Base-by-base conservation (phyloP, 768 basidiomycete genomes). In the Gymnopilus dilepis region DNA sequence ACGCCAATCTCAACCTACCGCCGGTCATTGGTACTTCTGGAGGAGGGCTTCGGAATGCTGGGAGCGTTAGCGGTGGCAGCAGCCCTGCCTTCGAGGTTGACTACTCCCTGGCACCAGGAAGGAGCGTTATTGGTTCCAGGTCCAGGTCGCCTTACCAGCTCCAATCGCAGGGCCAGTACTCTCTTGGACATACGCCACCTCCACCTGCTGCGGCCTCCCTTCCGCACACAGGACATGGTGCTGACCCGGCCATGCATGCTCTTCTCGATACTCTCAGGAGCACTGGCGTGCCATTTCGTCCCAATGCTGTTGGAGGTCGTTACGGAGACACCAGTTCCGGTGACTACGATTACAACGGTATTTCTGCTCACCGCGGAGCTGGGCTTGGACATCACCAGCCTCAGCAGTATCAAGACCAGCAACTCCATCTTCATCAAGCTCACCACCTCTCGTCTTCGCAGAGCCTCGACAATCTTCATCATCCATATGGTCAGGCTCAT, bases 211-310 rank as follows among this genome's bases (percentile, higher is more conserved):
- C 33, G 21, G n/a, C 28, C 17, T 30, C 47, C 3, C 15, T 48
- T 4, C 38, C 62, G 52, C 62, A 62, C 26, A 45, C 50, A 24
- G 63, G 60, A 22, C 65, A 67, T 37, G 33, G 62, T 5, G 71
- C 75, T 63, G 73, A 78, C 50, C 76, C 79, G 1, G 68, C 78
- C 21, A 80, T 82, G 76, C 71, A 76, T 22, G 66, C 72, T 37
- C 65, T 81, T 6, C 59, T 82, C 6, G 77, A 77, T 37, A 76
- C 78, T 33, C 67, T 80, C 30, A 62, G 71, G 15, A 59, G 62
- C 1, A 70, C 56, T 45, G 70, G 70, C 6, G 47, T 59, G 22
- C 60, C 74, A 13, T 72, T 69, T 58, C 67, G 61, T 21, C 62
- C 51, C 22, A 37, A 58, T n/a, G 55, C 33, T 17, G 28, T 37